Percentiles rank a stretch among this genome's conserved stretches.
Evolutionary conservation across 106 monocot genomes (phyloP).

Genomic region (Platanthera guangdongensis): DNA sequence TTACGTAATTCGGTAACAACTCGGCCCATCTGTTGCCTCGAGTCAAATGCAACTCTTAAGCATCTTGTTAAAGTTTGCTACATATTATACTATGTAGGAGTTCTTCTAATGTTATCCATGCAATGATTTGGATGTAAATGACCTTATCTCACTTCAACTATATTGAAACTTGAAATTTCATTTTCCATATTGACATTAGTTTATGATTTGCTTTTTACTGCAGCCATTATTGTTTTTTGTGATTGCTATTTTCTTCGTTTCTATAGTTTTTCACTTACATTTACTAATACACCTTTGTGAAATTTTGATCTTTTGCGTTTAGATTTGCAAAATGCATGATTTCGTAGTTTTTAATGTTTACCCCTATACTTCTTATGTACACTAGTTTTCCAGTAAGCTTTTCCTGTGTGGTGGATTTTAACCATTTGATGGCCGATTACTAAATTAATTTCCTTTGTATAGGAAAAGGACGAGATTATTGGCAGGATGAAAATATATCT

Average conservation of each 20-base stretch:
- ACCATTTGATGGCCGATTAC: neutral
- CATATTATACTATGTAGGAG: too few species aligned
- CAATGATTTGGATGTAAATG: too few species aligned
- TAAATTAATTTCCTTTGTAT: neutral
- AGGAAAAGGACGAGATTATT: slow-evolving; percentile 90
- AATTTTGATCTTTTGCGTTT: neutral
- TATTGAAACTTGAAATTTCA: too few species aligned
- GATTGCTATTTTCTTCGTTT: neutral
- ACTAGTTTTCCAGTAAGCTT: neutral
- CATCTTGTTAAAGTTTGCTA: neutral
- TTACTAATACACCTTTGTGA: neutral
- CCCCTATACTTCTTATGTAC: neutral
- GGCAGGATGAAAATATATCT: slow-evolving; percentile 76
- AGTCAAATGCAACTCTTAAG: neutral
- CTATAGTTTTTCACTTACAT: neutral
- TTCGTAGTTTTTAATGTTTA: neutral
- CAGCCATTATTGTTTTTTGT: neutral
- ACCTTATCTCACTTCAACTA: too few species aligned
- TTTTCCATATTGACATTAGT: too few species aligned
- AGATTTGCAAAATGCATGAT: neutral
- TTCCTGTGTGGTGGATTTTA: neutral
- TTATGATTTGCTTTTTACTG: neutral
- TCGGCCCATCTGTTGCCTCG: neutral
- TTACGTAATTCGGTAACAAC: neutral
- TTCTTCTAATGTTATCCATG: too few species aligned